Percentiles rank a stretch among this genome's conserved stretches.
Conservation (phyloP, 495 filamentous ascomycete genomes). For the Filosporella fistucella region DNA sequence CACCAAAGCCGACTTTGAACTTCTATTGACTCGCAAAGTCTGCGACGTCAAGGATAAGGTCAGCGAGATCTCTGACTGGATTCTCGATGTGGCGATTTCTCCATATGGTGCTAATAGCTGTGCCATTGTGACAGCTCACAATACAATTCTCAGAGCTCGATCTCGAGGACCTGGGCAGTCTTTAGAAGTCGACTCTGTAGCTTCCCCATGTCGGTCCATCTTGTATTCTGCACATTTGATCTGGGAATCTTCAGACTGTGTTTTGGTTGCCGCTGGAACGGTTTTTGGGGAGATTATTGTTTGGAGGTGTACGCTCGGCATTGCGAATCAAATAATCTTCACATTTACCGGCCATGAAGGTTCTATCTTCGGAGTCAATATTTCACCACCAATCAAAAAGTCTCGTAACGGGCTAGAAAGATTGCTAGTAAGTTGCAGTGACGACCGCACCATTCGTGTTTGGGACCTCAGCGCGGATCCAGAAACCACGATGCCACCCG, state of each 20-base stretch:
- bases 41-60: conserved; percentile 15
- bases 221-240: conserved; percentile 79
- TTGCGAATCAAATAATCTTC: conserved; percentile 48
- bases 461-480: conserved; percentile 62
- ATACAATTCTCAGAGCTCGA: conserved; percentile 51
- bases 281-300: conserved; percentile 90
- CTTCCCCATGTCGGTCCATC: conserved; percentile 74
- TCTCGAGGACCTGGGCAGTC: conserved; percentile 14
- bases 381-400: conserved; percentile 55
- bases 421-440: conserved; percentile 85
- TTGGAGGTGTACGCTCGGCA: conserved; percentile 63
- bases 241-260: conserved; percentile 45
- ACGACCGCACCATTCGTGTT: conserved; percentile 84
- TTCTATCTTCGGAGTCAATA: conserved; percentile 82
- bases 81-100: conserved; percentile 65
- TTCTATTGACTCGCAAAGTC: conserved; percentile 5
- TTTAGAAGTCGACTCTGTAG: conserved; percentile 36
- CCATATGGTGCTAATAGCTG: conserved; percentile 24
- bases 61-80: conserved; percentile 66
- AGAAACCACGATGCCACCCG: background rate
- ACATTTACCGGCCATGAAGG: conserved; percentile 89
- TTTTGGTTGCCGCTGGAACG: conserved; percentile 83
- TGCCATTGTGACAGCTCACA: conserved; percentile 77
- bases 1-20: background rate
- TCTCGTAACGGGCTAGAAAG: conserved; percentile 36